Evolutionary conservation across 306 rosid genomes (phyloP).

Genomic region (Ammopiptanthus mongolicus): DNA sequence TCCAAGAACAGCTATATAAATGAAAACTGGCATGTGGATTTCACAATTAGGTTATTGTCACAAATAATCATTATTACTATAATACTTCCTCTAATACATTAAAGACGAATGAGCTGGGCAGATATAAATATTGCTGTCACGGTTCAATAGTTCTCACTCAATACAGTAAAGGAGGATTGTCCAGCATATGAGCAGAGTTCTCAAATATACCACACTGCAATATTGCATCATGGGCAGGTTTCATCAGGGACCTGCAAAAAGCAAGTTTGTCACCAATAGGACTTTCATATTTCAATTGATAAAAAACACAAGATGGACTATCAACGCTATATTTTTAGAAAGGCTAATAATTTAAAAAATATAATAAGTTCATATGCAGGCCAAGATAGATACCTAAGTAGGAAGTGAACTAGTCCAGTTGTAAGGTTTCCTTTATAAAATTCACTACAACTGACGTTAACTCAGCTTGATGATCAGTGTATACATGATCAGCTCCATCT

Average conservation of each 20-base stretch:
- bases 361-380: not conserved
- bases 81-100: not conserved
- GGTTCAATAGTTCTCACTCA: not conserved
- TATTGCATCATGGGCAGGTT: not conserved
- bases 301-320: not conserved
- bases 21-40: not conserved
- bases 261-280: not conserved
- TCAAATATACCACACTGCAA: not conserved
- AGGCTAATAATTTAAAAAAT: not conserved
- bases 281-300: not conserved
- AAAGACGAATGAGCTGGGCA: not conserved
- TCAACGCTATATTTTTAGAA: not conserved
- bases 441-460: constrained; percentile 38
- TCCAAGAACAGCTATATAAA: not conserved
- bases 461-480: constrained; percentile 48
- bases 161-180: not conserved
- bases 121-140: not conserved
- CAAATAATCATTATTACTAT: not conserved
- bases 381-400: constrained; percentile 23
- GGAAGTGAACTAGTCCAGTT: constrained; percentile 22
- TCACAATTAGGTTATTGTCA: not conserved
- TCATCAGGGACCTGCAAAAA: constrained; percentile 4
- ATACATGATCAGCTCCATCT: constrained; percentile 65
- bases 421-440: constrained; percentile 47
- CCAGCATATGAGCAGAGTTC: not conserved